Evolutionary conservation across 805 yeast species (phyloP).

Genomic region (Yarrowia bubula): DNA sequence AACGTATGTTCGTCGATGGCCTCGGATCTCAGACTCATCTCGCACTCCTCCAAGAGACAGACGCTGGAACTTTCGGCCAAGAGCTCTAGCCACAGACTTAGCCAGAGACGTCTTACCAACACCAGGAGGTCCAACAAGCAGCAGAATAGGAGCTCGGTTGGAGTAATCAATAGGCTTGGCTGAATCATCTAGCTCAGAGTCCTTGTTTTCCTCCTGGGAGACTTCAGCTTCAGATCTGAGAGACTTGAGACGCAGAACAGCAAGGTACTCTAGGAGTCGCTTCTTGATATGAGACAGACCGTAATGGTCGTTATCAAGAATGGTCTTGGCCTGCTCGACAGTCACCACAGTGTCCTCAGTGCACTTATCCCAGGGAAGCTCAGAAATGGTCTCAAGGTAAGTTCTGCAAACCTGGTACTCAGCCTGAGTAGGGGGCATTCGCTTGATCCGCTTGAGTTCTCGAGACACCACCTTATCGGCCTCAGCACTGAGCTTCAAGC

Average conservation of each 20-base stretch:
- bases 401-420: constrained; percentile 45
- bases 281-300: constrained; percentile 73
- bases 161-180: constrained; percentile 41
- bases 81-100: constrained; percentile 69
- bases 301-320: constrained; percentile 72
- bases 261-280: constrained; percentile 73
- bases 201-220: constrained; percentile 30
- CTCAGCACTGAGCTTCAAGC: constrained; percentile 36
- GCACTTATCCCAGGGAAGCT: constrained; percentile 42
- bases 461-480: constrained; percentile 41
- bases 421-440: constrained; percentile 44
- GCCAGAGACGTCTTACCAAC: constrained; percentile 90
- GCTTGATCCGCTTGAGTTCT: constrained; percentile 41
- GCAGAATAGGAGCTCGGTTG: constrained; percentile 55
- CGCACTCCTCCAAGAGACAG: constrained; percentile 83
- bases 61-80: constrained; percentile 73
- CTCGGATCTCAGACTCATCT: constrained; percentile 86
- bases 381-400: constrained; percentile 43
- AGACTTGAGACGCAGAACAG: constrained; percentile 62
- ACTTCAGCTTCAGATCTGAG: background rate
- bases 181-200: background rate
- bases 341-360: constrained; percentile 41
- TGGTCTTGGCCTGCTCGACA: constrained; percentile 51
- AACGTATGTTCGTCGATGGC: constrained; percentile 86
- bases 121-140: constrained; percentile 91